Conservation (phyloP, 805 yeast genomes). For the Wickerhamomyces kurtzmanii region DNA sequence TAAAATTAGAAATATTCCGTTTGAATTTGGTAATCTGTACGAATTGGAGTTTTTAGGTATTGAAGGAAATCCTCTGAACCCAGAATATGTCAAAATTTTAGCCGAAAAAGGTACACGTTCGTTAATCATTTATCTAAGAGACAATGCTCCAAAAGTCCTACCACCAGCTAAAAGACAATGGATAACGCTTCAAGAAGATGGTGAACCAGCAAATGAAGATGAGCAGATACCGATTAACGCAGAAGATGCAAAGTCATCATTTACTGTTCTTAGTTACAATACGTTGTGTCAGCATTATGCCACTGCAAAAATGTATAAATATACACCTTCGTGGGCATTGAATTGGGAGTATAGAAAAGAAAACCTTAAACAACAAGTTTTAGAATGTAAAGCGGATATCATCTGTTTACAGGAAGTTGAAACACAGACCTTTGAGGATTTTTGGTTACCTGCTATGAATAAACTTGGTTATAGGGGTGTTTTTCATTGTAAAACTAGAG, state of each 20-base stretch:
- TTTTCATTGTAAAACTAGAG: slow-evolving; percentile 83
- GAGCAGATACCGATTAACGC: slow-evolving; percentile 14
- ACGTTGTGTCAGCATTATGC: slow-evolving; percentile 95
- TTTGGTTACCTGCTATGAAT: slow-evolving; percentile 70
- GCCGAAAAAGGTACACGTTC: slow-evolving; percentile 82
- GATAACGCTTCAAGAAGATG: slow-evolving; percentile 71
- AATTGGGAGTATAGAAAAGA: slow-evolving; percentile 87
- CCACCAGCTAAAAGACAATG: slow-evolving; percentile 75
- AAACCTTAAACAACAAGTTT: slow-evolving; percentile 62
- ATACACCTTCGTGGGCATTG: slow-evolving; percentile 96
- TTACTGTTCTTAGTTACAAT: slow-evolving; percentile 81
- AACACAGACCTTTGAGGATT: slow-evolving; percentile 73
- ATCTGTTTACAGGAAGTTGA: slow-evolving; percentile 95
- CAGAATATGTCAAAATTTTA: slow-evolving; percentile 51
- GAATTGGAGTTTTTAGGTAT: slow-evolving; percentile 83
- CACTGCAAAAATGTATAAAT: slow-evolving; percentile 82
- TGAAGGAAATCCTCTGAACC: slow-evolving; percentile 85
- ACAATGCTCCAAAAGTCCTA: slow-evolving; percentile 58
- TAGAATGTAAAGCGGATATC: slow-evolving; percentile 59
- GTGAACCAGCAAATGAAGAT: slow-evolving; percentile 35
- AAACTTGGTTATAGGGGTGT: slow-evolving; percentile 71
- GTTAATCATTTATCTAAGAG: slow-evolving; percentile 72
- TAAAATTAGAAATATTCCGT: slow-evolving; percentile 64
- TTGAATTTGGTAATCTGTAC: slow-evolving; percentile 75
- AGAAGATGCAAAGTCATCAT: slow-evolving; percentile 28